phyloP scores from a whole-genome alignment of 345 rosid genomes.

The Carallia pectinifolia region DNA sequence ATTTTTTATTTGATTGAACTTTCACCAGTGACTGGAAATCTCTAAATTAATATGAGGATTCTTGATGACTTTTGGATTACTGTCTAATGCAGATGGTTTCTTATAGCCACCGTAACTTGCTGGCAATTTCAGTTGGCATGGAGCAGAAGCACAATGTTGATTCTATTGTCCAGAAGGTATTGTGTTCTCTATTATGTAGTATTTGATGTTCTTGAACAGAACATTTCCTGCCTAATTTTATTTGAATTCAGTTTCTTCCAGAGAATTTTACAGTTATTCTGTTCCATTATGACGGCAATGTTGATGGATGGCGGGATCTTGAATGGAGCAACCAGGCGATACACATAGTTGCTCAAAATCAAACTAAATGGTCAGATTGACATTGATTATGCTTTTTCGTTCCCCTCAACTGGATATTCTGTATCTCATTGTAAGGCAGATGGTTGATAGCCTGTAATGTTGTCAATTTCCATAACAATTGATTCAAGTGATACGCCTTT shows the following conservation, averaged over 20 bases:
- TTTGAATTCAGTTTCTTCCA: constrained; percentile 82
- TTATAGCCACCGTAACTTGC: constrained; percentile 48
- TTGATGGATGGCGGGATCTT: constrained; percentile 81
- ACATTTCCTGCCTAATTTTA: constrained; percentile 32
- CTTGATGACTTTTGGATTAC: constrained; percentile 13
- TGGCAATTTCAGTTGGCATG: constrained; percentile 93
- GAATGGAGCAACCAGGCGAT: constrained; percentile 74
- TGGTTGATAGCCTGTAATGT: not conserved
- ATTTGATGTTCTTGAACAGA: constrained; percentile 4
- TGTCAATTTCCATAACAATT: not conserved
- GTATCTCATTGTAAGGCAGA: not conserved
- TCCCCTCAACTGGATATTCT: not conserved
- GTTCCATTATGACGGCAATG: constrained; percentile 89
- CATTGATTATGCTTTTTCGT: not conserved
- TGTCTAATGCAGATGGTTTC: constrained; percentile 36
- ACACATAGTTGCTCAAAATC: constrained; percentile 91
- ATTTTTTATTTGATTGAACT: no score
- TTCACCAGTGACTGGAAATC: no score
- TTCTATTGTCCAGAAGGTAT: constrained; percentile 72
- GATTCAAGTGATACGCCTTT: not conserved
- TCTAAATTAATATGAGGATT: not conserved
- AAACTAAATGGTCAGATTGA: constrained; percentile 76
- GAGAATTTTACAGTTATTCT: constrained; percentile 84
- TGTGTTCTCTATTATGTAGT: constrained; percentile 12
- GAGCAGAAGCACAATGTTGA: constrained; percentile 82